A percentile compares a stretch with the other conserved stretches of the same genome.
Conservation (phyloP, 176 grass and related monocot species). For the Ensete ventricosum region DNA sequence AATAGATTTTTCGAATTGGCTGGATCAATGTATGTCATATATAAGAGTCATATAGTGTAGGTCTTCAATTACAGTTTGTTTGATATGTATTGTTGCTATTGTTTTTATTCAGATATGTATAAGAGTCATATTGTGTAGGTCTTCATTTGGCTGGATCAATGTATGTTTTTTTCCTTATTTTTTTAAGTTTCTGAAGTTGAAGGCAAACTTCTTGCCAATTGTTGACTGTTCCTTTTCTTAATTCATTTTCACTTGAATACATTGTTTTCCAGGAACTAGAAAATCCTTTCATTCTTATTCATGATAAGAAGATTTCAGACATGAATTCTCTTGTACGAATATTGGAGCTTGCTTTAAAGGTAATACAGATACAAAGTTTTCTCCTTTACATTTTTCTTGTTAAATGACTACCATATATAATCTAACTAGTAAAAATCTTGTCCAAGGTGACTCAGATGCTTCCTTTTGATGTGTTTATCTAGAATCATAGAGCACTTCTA, state of each 20-base stretch:
- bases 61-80: neutral
- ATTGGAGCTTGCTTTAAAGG: slow-evolving; percentile 71
- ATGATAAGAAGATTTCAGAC: slow-evolving; percentile 89
- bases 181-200: neutral
- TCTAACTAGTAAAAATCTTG: neutral
- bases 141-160: too few relatives aligned
- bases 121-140: too few relatives aligned
- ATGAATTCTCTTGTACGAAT: slow-evolving; percentile 66
- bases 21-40: neutral
- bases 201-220: neutral
- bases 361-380: slow-evolving; percentile 19
- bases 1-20: neutral
- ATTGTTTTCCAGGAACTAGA: slow-evolving; percentile 54
- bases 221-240: neutral
- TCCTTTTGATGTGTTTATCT: slow-evolving; percentile 28
- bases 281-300: slow-evolving; percentile 87
- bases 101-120: neutral
- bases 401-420: slow-evolving; percentile 1
- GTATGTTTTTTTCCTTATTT: neutral
- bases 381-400: neutral
- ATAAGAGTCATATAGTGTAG: neutral
- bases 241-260: neutral
- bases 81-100: neutral
- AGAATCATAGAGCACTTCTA: slow-evolving; percentile 65
- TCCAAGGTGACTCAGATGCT: neutral